Evolutionary conservation across 176 grass and related monocot genomes (phyloP), one percentile per base, ranked within the genome.

Genomic region (Phyllostachys edulis): DNA sequence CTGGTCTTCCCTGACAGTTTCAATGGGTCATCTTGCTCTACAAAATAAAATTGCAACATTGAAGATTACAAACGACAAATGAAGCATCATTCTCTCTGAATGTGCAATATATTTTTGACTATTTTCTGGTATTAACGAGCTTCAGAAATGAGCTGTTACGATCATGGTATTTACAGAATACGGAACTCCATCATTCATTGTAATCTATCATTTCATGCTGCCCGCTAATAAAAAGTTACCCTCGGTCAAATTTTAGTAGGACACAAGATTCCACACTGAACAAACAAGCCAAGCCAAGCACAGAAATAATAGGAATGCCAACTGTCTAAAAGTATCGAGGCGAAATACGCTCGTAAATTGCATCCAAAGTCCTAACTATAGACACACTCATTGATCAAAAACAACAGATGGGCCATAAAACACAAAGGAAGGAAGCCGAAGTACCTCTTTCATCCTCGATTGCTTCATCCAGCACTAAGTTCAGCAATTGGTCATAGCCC

Each of bases 401-500:
- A 59, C 11, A 40, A 6, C 0, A 2, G 17, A 37, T 18, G 4
- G 47, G 27, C 7, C 1, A n/a, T 39, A 47, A 51, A 67, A 49
- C 13, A 6, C 0, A 70, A 47, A 29, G 7, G 27, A 78, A 75
- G 67, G 41, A 80, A 75, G 21, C 32, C 62, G 15, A 72, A 77
- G 21, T 89, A 97, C 94, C 90, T 91, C 92, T 94, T 64, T 92
- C 81, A 78, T 24, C 88, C 72, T 97, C 95, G n/a, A 91, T 24
- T 54, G 90, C 92, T 90, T 94, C 92, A 79, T 97, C 95, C 18
- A 97, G 86, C 79, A 94, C 95, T 21, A 92, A 76, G 78, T 97
- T 97, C 27, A 97, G 84, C 32, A 97, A 62, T 61, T 97, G 95
- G 81, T 97, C 92, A 73, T 97, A 97, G 9, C 92, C 94, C 81